Evolutionary conservation across 2,329 filamentous ascomycete genomes (phyloP).

Genomic region (Aspergillus ruber): DNA sequence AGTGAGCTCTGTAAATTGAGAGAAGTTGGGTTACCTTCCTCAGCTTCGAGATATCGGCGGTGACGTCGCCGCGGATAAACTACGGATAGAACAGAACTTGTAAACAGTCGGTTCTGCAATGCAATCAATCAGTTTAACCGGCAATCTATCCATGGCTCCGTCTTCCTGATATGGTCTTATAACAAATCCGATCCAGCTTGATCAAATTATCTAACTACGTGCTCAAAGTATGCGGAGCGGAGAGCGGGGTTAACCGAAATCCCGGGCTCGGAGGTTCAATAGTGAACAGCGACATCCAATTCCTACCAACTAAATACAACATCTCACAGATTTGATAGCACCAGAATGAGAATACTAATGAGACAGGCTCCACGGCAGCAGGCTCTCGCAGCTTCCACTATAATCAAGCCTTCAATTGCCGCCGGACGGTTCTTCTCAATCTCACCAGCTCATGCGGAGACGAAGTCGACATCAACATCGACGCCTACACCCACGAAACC

Average conservation of each 20-base stretch:
- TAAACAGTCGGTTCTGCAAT: no score
- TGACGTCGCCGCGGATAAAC: no score
- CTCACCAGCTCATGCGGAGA: slow-evolving; percentile 9
- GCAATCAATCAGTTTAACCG: no score
- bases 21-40: no score
- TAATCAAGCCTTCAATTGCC: slow-evolving; percentile 4
- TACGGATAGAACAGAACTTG: no score
- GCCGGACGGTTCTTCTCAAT: slow-evolving; percentile 15
- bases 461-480: slow-evolving; percentile 1
- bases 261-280: not conserved
- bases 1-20: no score
- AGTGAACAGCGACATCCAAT: slow-evolving; percentile 1
- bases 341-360: slow-evolving; percentile 16
- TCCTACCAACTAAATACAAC: slow-evolving; percentile 1
- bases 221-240: not conserved
- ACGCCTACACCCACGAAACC: slow-evolving; percentile 12
- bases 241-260: slow-evolving; percentile 10
- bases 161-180: no score
- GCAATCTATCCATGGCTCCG: no score
- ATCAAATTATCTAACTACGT: not conserved
- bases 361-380: slow-evolving; percentile 14
- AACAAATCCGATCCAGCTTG: no score
- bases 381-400: slow-evolving; percentile 10
- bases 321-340: not conserved
- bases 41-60: no score